Evolutionary conservation across 1,284 basidiomycete genomes (phyloP).

Genomic region (Leccinum pallidistipes): DNA sequence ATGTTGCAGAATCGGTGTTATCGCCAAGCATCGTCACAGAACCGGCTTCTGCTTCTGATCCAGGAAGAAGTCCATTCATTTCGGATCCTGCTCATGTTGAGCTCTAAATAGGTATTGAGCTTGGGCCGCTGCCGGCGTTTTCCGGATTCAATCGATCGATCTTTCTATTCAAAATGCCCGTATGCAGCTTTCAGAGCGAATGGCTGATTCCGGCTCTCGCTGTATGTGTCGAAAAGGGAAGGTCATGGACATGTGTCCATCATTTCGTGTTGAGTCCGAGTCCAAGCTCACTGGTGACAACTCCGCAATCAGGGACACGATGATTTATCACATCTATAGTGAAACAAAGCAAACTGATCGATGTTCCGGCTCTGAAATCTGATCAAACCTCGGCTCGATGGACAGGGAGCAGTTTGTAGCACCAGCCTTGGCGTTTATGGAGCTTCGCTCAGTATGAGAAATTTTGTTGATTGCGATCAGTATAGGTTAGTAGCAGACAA

Average conservation of each 20-base stretch:
- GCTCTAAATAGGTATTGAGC: constrained; percentile 14
- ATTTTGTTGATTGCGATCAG: neutral
- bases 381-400: neutral
- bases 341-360: neutral
- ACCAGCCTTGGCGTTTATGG: neutral
- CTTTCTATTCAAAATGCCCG: neutral
- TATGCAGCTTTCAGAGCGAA: neutral
- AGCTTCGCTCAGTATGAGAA: neutral
- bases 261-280: neutral
- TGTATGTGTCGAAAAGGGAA: neutral
- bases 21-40: constrained; percentile 2
- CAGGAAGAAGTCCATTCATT: neutral
- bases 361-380: neutral
- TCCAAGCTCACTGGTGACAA: neutral
- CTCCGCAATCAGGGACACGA: neutral
- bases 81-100: constrained; percentile 18
- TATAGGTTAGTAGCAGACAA: neutral
- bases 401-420: too few relatives aligned
- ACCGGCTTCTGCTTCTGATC: neutral
- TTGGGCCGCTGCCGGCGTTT: neutral
- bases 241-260: neutral
- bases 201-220: neutral
- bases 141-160: neutral
- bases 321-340: neutral
- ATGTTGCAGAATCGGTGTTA: constrained; percentile 1